Evolutionary conservation across 306 rosid genomes (phyloP).

Genomic region (Cucurbita maxima): DNA sequence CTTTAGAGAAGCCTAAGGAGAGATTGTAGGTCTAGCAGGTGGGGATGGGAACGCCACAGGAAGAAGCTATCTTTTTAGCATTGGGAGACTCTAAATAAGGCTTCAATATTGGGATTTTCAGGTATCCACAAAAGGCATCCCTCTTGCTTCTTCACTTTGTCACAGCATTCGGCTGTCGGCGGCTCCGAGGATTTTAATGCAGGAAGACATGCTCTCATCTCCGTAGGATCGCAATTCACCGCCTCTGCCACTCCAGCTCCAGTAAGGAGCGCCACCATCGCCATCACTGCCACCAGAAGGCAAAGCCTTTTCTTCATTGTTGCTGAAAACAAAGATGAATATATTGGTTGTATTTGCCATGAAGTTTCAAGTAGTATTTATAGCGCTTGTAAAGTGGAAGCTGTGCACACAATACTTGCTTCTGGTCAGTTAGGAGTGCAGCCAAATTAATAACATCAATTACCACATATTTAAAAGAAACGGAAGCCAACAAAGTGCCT

Average conservation of each 20-base stretch:
- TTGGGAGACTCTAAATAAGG: not conserved
- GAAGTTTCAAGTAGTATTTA: not conserved
- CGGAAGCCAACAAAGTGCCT: not conserved
- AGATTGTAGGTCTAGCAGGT: not conserved
- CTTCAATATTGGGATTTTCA: not conserved
- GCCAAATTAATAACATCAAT: not conserved
- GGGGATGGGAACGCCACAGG: not conserved
- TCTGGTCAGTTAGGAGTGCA: not conserved
- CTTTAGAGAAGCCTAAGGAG: not conserved
- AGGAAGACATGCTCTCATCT: conserved; percentile 9
- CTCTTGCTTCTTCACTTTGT: conserved; percentile 9
- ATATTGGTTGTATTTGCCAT: too few species aligned
- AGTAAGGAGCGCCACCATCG: not conserved
- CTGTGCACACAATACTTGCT: not conserved
- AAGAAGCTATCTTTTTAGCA: not conserved
- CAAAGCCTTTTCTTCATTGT: not conserved
- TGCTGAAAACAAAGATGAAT: too few species aligned
- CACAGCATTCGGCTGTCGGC: conserved; percentile 33
- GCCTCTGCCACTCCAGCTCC: not conserved
- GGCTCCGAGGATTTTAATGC: not conserved
- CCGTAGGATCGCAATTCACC: conserved; percentile 2
- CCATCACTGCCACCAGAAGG: not conserved
- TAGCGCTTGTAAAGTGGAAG: not conserved
- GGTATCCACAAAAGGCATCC: not conserved
- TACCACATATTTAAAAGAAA: not conserved